A percentile compares a stretch with the other conserved stretches of the same genome.
Conservation (phyloP, 345 rosid genomes). For the Eucalyptus polybractea region DNA sequence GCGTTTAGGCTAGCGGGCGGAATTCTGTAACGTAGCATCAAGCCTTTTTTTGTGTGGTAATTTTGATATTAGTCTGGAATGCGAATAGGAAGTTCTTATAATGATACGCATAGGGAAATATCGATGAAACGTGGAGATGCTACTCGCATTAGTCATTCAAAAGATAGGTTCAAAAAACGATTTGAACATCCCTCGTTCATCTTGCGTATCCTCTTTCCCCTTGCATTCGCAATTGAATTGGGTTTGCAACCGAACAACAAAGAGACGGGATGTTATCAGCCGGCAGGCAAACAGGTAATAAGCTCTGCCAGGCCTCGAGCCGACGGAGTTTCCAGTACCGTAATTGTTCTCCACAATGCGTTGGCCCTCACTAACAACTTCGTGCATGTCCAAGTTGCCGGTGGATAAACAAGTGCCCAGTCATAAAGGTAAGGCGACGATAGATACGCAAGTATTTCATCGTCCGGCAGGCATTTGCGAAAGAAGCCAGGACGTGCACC, state of each 20-base stretch:
- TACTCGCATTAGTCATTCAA: accelerated
- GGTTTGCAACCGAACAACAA: accelerated
- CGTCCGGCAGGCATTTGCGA: neutral
- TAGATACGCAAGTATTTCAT: neutral
- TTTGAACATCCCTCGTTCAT: neutral
- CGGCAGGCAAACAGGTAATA: neutral
- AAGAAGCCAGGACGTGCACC: neutral
- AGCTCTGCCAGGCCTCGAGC: neutral
- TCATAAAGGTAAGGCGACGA: neutral
- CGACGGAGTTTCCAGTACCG: neutral
- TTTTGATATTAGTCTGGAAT: neutral
- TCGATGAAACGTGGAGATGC: neutral
- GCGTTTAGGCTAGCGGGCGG: neutral
- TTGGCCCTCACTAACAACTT: neutral
- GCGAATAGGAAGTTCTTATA: neutral
- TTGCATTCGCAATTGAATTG: neutral
- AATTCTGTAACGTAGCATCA: neutral
- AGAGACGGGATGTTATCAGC: neutral
- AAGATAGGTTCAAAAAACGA: neutral
- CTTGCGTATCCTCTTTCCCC: neutral
- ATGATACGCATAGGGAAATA: neutral
- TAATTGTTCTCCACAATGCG: neutral
- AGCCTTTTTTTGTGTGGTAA: neutral
- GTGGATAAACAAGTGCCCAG: neutral
- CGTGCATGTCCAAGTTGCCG: neutral